A percentile compares a stretch with the other conserved stretches of the same genome.
Conservation (phyloP, 306 rosid genomes). For the Potentilla sterilis region DNA sequence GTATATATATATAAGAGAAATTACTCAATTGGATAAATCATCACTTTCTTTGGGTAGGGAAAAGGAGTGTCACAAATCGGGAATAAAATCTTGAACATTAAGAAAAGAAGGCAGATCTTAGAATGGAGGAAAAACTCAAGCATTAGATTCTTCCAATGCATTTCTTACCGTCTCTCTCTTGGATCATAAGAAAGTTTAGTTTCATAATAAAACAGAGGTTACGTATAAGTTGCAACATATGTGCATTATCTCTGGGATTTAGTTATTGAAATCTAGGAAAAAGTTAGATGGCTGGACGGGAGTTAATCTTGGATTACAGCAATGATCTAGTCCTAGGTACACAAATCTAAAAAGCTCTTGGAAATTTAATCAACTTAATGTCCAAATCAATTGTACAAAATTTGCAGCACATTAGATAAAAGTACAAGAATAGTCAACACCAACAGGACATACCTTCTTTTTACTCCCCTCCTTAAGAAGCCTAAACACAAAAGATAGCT, state of each 20-base stretch:
- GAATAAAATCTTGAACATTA: no score
- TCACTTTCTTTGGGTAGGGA: neutral
- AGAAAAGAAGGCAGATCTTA: no score
- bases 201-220: no score
- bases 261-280: neutral
- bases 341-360: neutral
- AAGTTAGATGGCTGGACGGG: neutral
- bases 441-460: no score
- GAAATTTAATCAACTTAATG: neutral
- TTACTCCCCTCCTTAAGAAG: neutral
- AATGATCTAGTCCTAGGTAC: neutral
- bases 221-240: neutral
- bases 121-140: no score
- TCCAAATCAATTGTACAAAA: no score
- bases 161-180: no score
- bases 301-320: neutral
- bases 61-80: no score
- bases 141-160: no score
- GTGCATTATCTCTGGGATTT: neutral
- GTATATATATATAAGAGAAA: neutral
- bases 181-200: no score
- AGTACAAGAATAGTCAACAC: neutral
- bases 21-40: neutral
- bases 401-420: neutral
- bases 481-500: neutral